Base-by-base conservation (phyloP, 345 rosid species). In the Gossypioides kirkii region DNA sequence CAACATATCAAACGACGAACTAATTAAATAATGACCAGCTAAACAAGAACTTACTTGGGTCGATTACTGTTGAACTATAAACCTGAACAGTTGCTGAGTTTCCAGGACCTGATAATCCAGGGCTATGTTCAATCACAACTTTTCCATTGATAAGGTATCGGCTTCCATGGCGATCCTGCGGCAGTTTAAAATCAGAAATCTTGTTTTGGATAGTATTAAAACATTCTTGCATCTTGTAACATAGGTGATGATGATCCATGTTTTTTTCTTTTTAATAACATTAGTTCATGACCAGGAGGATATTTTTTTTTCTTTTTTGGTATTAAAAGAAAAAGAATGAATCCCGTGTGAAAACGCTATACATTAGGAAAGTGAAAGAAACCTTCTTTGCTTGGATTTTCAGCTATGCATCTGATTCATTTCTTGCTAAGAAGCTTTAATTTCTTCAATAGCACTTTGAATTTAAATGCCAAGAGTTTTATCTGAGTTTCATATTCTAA, bases 61-160 rank as follows among this genome's bases (percentile, higher is more conserved):
- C 87, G 2, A 89, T 38, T n/a, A 49, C 6, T 1, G 85, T 77
- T 74, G 84, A 11, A 68, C 91, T 86, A 68, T 80, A 81, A 56
- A 86, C 71, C 77, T 23, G 85, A 32, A 87, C 62, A 8, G 74
- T 78, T 43, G 86, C 84, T 72, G 85, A 83, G 77, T 75, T 89
- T 72, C 87, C 83, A 22, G 90, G 88, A 28, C 81, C 84, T 25
- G 94, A 78, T 53, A 76, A 75, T 42, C 85, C 83, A 1, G 76
- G 80, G 32, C 69, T 80, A 8, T 71, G 84, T 50, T 66, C 77
- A 20, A 87, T 25, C 61, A 70, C 77, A 56, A 87, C 17, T 18
- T 67, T 70, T 58, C 91, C 91, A 58, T 70, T 72, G 79, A 89
- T 80, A 28, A 78, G 2, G 41, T 7, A 3, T 25, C 20, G 20